Conservation (phyloP, 2,329 filamentous ascomycete genomes). For the Hymenoscyphus fructigenus region DNA sequence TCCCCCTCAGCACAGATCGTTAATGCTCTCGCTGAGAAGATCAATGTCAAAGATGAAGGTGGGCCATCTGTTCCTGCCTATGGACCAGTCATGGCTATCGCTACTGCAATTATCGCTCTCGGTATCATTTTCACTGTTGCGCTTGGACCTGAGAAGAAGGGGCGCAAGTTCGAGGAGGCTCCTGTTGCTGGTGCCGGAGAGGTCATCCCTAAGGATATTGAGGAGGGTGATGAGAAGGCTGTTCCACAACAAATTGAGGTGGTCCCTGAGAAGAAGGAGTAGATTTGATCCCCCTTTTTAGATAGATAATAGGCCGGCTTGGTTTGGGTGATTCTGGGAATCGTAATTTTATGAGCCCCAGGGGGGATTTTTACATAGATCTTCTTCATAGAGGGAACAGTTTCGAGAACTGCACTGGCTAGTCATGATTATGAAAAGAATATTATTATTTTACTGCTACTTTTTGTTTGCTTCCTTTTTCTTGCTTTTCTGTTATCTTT, state of each 20-base stretch:
- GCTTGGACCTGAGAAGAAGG: slow-evolving; percentile 69
- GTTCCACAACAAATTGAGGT: neutral
- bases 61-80: slow-evolving; percentile 67
- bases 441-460: neutral
- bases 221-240: slow-evolving; percentile 15
- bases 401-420: neutral
- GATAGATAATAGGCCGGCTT: neutral
- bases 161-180: slow-evolving; percentile 65
- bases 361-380: neutral
- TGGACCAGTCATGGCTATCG: slow-evolving; percentile 72
- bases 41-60: slow-evolving; percentile 51
- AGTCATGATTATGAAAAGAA: neutral
- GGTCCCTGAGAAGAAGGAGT: neutral
- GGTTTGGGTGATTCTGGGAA: neutral
- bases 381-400: neutral
- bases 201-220: slow-evolving; percentile 27
- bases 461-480: neutral
- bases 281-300: neutral
- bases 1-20: slow-evolving; percentile 62
- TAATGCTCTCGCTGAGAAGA: slow-evolving; percentile 68
- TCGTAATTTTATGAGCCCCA: neutral
- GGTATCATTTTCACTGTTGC: slow-evolving; percentile 69
- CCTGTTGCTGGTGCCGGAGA: slow-evolving; percentile 47
- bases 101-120: slow-evolving; percentile 71
- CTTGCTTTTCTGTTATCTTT: neutral